Base-by-base conservation (phyloP, 805 yeast species). In the Priceomyces medius region DNA sequence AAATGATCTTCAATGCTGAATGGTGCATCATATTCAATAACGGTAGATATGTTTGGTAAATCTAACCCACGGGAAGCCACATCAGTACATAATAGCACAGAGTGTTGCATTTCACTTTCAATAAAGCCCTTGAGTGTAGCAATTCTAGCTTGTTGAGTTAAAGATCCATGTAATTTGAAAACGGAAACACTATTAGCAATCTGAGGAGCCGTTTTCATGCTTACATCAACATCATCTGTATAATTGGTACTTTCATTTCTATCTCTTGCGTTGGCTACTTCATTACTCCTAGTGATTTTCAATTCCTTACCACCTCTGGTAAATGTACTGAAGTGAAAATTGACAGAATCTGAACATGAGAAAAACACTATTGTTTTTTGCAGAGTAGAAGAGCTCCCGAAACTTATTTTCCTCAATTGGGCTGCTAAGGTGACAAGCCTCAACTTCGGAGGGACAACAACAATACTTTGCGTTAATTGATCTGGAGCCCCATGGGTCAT, bases 1-100 rank as follows among this genome's bases (percentile, higher is more conserved):
- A 93, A 70, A 73, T 93, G 99, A 59, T 93, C 99, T 48, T 89
- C 97, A 4, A 88, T 73, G 1, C 93, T 77, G 56, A 91, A 90
- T 4, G 99, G 97, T 2, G 99, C 97, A 59, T 93, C 99, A 53
- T 82, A 84, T 61, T 93, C 99, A 14, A 93, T 73, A 23, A 93
- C 96, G 36, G 83, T 79, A 34, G 93, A 79, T 44, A 93, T 88
- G 38, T 80, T 76, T 2, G 97, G 96, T 42, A 93, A 68, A 71
- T 93, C 99, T 47, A 93, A 73, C 47, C 99, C 99, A 67, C 99
- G 81, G 24, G 98, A 83, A 0, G 97, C 99, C 46, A 93, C 98
- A 74, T 93, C 99, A 0, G 99, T 93, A 72, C 98, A 91, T 52
- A 93, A 79, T 54, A 93, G 71, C 16, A 93, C 73, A 2, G 83